Evolutionary conservation across 2,329 filamentous ascomycete species (phyloP).

Genomic region (Hawksworthiomyces lignivorus): DNA sequence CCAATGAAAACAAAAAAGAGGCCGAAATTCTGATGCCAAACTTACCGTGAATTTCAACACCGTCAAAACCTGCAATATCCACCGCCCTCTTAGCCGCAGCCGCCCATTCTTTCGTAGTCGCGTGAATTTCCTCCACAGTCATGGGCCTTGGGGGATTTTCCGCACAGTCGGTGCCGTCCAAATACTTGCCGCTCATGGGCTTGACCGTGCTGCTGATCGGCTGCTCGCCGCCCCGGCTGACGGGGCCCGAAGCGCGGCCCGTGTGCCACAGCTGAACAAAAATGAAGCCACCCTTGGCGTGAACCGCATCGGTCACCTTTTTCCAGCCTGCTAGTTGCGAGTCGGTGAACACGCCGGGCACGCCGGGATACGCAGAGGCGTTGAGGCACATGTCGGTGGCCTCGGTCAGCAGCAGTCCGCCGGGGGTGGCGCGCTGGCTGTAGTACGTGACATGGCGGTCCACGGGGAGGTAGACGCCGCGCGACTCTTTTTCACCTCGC

Average conservation of each 20-base stretch:
- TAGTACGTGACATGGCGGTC: constrained; percentile 35
- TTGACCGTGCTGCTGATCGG: constrained; percentile 32
- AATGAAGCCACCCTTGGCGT: constrained; percentile 51
- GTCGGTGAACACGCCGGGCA: constrained; percentile 49
- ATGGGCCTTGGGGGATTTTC: constrained; percentile 49
- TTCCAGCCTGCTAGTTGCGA: constrained; percentile 53
- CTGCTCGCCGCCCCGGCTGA: constrained; percentile 23
- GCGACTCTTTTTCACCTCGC: constrained; percentile 39
- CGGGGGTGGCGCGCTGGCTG: constrained; percentile 33
- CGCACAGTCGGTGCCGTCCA: constrained; percentile 13
- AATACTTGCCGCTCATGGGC: constrained; percentile 30
- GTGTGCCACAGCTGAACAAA: constrained; percentile 51
- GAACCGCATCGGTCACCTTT: constrained; percentile 51
- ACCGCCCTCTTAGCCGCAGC: constrained; percentile 47
- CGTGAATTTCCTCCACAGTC: constrained; percentile 56
- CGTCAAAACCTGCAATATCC: constrained; percentile 60
- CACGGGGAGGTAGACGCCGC: constrained; percentile 20
- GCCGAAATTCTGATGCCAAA: no score
- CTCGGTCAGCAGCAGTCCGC: constrained; percentile 35
- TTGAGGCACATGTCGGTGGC: constrained; percentile 36
- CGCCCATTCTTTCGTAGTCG: constrained; percentile 50
- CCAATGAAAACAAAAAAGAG: no score
- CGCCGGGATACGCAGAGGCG: constrained; percentile 32
- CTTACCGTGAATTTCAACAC: constrained; percentile 50
- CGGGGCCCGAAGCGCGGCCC: constrained; percentile 29